phyloP scores from a whole-genome alignment of 306 rosid species.

The Glycine tomentella region DNA sequence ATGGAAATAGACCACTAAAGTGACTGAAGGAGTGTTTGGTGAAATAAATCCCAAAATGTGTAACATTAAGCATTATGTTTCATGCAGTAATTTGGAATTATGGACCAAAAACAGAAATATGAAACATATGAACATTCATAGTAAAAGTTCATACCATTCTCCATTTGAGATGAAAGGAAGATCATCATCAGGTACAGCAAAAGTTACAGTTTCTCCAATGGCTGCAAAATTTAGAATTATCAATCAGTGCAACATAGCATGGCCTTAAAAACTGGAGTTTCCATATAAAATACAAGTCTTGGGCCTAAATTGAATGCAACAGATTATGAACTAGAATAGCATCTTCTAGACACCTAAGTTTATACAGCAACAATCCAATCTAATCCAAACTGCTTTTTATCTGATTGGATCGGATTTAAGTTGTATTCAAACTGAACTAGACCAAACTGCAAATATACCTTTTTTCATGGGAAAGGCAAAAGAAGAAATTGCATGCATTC shows the following conservation, averaged over 20 bases:
- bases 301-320: conserved; percentile 30
- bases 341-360: conserved; percentile 12
- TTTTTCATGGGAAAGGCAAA: conserved; percentile 33
- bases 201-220: conserved; percentile 89
- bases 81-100: conserved; percentile 28
- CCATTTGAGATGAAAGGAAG: conserved; percentile 80
- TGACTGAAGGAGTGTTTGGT: conserved; percentile 10
- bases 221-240: conserved; percentile 60
- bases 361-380: not conserved
- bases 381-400: not conserved
- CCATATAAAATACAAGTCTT: conserved; percentile 19
- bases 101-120: not conserved
- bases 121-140: conserved; percentile 19
- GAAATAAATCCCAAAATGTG: conserved; percentile 30
- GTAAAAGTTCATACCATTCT: conserved; percentile 74
- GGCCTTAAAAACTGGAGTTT: conserved; percentile 18
- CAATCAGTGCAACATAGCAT: conserved; percentile 34
- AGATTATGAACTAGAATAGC: conserved; percentile 31
- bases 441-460: not conserved
- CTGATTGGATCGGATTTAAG: not conserved
- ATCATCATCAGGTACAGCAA: conserved; percentile 64
- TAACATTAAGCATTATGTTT: conserved; percentile 29
- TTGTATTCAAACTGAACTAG: not conserved
- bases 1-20: conserved; percentile 22
- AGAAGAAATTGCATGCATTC: conserved; percentile 20